Conservation (phyloP, 306 rosid species). For the Pachyrhizus erosus region DNA sequence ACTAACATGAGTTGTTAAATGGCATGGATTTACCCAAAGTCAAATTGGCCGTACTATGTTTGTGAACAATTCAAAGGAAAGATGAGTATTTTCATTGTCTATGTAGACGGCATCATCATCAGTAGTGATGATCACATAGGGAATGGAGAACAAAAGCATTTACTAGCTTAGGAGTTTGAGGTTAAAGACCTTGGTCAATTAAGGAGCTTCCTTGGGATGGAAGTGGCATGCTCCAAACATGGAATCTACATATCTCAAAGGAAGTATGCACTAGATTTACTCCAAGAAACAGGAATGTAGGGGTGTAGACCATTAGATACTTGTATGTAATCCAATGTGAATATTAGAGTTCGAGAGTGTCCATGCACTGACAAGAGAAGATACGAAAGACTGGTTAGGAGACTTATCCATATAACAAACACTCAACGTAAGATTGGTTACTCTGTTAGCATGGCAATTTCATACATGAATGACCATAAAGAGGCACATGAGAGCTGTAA, state of each 20-base stretch:
- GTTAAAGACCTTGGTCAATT: background rate
- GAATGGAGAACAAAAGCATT: background rate
- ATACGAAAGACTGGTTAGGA: no score
- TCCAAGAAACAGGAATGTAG: background rate
- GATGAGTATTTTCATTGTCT: background rate
- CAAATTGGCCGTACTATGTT: background rate
- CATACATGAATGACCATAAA: no score
- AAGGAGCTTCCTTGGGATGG: background rate
- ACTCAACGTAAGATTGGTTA: no score
- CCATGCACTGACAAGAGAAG: no score
- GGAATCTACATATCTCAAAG: background rate
- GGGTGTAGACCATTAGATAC: background rate
- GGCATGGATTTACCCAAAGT: background rate
- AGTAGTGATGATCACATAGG: background rate
- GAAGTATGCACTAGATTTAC: background rate
- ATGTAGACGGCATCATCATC: background rate
- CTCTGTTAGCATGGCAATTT: no score
- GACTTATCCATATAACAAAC: no score
- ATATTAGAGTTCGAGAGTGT: no score
- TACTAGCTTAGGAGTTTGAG: background rate
- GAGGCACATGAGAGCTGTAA: no score
- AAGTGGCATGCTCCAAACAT: background rate
- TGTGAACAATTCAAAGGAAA: background rate
- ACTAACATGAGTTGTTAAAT: background rate
- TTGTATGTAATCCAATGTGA: no score